Evolutionary conservation across 306 rosid species (phyloP).

Genomic region (Lagenaria siceraria): DNA sequence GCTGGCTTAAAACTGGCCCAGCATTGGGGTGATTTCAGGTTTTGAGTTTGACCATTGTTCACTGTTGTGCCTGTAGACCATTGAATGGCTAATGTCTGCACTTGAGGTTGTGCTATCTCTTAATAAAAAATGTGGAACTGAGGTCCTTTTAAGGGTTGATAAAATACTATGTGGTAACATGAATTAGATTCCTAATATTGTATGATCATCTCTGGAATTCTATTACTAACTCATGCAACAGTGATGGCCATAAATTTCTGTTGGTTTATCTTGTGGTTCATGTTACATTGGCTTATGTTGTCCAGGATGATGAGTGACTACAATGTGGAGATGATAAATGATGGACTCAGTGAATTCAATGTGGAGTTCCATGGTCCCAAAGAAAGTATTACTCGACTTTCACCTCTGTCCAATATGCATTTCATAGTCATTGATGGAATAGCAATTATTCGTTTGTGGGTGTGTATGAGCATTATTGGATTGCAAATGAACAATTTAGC

Average conservation of each 20-base stretch:
- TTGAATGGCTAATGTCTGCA: not conserved
- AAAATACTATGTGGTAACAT: not conserved
- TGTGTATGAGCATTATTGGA: not conserved
- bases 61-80: not conserved
- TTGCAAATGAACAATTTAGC: constrained; percentile 6
- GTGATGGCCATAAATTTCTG: not conserved
- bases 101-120: not conserved
- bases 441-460: not conserved
- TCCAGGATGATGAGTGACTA: constrained; percentile 99
- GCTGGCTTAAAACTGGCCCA: not conserved
- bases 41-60: not conserved
- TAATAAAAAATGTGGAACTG: not conserved
- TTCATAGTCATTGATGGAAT: not conserved
- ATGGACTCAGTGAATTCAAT: constrained; percentile 85
- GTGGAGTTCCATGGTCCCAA: constrained; percentile 98
- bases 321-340: constrained; percentile 88
- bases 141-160: not conserved
- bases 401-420: not conserved
- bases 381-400: constrained; percentile 57
- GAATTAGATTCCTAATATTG: not conserved
- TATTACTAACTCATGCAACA: not conserved
- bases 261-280: not conserved
- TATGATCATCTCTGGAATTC: not conserved
- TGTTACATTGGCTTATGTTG: constrained; percentile 15
- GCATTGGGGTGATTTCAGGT: not conserved